phyloP scores from a whole-genome alignment of 305 asterid species.

The Ajuga reptans region DNA sequence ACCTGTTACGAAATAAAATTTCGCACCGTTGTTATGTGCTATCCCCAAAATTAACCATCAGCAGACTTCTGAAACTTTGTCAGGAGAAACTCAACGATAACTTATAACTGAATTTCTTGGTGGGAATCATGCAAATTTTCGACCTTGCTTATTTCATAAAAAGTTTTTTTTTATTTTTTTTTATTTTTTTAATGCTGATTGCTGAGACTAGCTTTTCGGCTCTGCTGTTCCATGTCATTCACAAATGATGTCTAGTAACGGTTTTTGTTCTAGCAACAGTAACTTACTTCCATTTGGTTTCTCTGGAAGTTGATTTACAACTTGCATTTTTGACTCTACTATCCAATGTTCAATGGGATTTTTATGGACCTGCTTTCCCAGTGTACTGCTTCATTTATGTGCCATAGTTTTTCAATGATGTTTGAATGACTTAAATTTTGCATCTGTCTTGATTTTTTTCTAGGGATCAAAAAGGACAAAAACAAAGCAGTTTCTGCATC shows the following conservation, averaged over 20 bases:
- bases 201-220: too few species aligned
- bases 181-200: too few species aligned
- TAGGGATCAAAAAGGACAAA: slow-evolving; percentile 36
- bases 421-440: not conserved
- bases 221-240: not conserved
- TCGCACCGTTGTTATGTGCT: not conserved
- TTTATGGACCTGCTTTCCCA: not conserved
- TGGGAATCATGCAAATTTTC: not conserved
- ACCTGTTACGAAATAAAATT: not conserved
- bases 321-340: not conserved
- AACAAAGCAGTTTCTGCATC: slow-evolving; percentile 26
- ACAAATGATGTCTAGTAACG: not conserved
- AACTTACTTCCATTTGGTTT: not conserved
- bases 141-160: not conserved
- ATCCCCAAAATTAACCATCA: not conserved
- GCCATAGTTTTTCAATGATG: not conserved
- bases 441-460: slow-evolving; percentile 10
- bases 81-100: not conserved
- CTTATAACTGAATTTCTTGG: not conserved
- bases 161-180: too few species aligned
- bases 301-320: not conserved
- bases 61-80: not conserved
- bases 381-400: not conserved
- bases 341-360: not conserved
- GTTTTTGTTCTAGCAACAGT: not conserved